These are phyloP conservation scores for Trichoderma simmonsii DNA, from an alignment of 2,329 filamentous ascomycete genomes.

Conservation along the genomic window DNA sequence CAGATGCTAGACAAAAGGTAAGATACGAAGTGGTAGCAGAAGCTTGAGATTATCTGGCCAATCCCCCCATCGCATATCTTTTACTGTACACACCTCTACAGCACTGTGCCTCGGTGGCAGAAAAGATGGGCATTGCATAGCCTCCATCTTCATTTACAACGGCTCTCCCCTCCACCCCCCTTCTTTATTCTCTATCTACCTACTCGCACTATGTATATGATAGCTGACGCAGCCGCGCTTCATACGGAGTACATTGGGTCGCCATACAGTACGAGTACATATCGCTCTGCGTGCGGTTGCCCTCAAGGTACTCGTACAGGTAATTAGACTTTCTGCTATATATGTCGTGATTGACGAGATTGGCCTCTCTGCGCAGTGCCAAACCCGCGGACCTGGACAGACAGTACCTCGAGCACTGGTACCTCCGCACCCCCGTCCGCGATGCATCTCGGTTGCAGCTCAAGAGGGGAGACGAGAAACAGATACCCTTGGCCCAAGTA, in stretches of 20 bases:
- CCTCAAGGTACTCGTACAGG: background rate
- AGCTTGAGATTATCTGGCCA: background rate
- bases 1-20: background rate
- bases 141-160: background rate
- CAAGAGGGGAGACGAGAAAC: background rate
- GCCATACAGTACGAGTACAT: background rate
- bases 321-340: constrained; percentile 11
- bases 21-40: background rate
- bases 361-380: background rate
- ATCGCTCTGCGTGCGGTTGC: background rate
- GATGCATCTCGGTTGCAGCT: background rate
- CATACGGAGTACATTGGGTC: background rate
- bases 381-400: background rate
- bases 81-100: background rate
- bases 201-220: background rate
- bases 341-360: constrained; percentile 8
- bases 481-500: background rate
- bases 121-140: background rate
- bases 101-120: background rate
- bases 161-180: background rate
- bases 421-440: background rate
- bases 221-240: background rate
- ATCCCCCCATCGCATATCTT: background rate
- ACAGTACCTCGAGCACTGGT: background rate
- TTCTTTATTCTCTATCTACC: background rate